phyloP scores from a whole-genome alignment of 768 basidiomycete species.

The Rhodocollybia butyracea region DNA sequence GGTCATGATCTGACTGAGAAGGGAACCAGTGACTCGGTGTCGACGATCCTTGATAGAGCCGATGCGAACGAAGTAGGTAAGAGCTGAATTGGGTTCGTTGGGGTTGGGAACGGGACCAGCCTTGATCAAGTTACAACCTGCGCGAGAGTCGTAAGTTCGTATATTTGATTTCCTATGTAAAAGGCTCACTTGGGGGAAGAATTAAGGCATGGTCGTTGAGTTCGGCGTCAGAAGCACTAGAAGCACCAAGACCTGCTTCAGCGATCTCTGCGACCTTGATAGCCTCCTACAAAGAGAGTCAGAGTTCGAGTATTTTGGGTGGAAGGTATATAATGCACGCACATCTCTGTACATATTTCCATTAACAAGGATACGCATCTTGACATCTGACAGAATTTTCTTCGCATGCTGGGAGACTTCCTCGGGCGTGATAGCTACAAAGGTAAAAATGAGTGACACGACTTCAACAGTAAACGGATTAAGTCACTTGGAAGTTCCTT shows the following conservation, averaged over 20 bases:
- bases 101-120: constrained; percentile 69
- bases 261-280: constrained; percentile 65
- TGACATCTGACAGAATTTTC: constrained; percentile 58
- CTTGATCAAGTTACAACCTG: constrained; percentile 73
- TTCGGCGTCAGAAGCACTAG: constrained; percentile 53
- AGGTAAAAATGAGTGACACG: background rate
- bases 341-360: constrained; percentile 89
- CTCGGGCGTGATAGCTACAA: constrained; percentile 63
- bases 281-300: constrained; percentile 57
- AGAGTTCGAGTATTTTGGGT: background rate
- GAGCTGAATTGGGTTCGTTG: constrained; percentile 81
- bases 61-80: constrained; percentile 84
- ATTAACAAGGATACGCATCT: constrained; percentile 69
- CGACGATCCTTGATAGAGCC: constrained; percentile 64
- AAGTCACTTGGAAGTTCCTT: constrained; percentile 68
- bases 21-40: constrained; percentile 60
- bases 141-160: background rate
- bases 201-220: constrained; percentile 58
- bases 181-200: constrained; percentile 57
- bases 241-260: constrained; percentile 60
- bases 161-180: background rate
- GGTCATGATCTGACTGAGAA: constrained; percentile 81
- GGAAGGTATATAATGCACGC: constrained; percentile 21
- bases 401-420: constrained; percentile 65
- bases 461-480: background rate